Conservation (phyloP, 768 basidiomycete species). For the Roridomyces roridus region DNA sequence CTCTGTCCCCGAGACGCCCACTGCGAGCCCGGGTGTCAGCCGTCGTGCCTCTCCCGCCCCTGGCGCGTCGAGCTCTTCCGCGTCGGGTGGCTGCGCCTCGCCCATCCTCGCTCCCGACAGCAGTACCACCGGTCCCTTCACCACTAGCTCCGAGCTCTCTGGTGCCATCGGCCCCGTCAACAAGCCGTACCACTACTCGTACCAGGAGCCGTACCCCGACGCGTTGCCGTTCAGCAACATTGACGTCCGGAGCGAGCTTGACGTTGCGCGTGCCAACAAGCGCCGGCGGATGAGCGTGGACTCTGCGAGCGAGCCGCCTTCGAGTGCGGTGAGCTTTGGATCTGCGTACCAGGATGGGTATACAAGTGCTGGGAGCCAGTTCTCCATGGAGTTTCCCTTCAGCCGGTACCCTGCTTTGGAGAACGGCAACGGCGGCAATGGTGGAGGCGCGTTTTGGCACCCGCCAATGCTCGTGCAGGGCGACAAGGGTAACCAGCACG, state of each 20-base stretch:
- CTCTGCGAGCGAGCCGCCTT: conserved; percentile 58
- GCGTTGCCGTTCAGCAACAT: conserved; percentile 59
- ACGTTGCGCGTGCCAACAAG: conserved; percentile 60
- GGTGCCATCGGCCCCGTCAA: conserved; percentile 47
- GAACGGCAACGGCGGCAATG: conserved; percentile 28
- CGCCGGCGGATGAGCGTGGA: conserved; percentile 75
- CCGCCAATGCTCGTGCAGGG: conserved; percentile 71
- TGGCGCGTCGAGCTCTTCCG: conserved; percentile 67
- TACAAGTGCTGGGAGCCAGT: conserved; percentile 56
- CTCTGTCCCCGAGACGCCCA: conserved; percentile 67
- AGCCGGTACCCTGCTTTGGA: conserved; percentile 46
- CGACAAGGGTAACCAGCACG: conserved; percentile 49
- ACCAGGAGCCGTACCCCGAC: conserved; percentile 44
- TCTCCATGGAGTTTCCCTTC: conserved; percentile 74
- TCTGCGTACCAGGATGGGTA: conserved; percentile 67
- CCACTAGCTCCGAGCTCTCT: conserved; percentile 56
- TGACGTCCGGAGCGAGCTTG: conserved; percentile 51
- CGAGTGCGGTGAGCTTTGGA: conserved; percentile 64
- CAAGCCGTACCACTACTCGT: conserved; percentile 43
- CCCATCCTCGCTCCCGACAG: conserved; percentile 77
- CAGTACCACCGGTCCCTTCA: conserved; percentile 67
- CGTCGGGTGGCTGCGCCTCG: conserved; percentile 60
- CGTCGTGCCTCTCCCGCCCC: conserved; percentile 72
- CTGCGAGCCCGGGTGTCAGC: conserved; percentile 76
- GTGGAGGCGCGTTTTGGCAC: conserved; percentile 71